Percentiles rank a stretch among this genome's conserved stretches.
phyloP scores from a whole-genome alignment of 148 eudicot species.

The Camellia japonica region DNA sequence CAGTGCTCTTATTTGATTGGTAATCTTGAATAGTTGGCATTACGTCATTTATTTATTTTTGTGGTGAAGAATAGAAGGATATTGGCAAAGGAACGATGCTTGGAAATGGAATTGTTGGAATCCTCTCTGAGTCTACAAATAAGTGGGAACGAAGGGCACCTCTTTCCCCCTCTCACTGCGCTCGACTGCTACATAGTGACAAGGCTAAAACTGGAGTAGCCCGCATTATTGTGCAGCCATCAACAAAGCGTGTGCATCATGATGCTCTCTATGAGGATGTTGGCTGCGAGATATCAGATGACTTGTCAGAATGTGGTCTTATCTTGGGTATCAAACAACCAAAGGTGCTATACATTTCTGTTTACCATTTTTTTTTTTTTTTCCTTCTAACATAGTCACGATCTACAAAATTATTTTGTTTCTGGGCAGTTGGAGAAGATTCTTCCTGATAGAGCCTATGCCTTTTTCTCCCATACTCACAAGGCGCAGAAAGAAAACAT shows the following conservation, averaged over 20 bases:
- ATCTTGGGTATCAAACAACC: conserved; percentile 96
- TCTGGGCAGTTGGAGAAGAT: conserved; percentile 88
- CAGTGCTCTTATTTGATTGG: background rate
- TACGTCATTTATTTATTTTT: background rate
- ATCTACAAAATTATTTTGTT: conserved; percentile 8
- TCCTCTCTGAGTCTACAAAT: conserved; percentile 81
- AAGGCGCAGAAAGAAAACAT: conserved; percentile 96
- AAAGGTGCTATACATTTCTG: conserved; percentile 44
- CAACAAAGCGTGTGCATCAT: conserved; percentile 90
- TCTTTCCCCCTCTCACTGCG: conserved; percentile 89
- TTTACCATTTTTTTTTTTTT: background rate
- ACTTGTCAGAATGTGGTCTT: conserved; percentile 94
- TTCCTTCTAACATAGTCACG: background rate
- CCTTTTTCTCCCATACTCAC: conserved; percentile 98
- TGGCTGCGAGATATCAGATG: conserved; percentile 93
- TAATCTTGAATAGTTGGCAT: background rate
- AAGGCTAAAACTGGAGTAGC: conserved; percentile 55
- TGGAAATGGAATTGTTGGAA: conserved; percentile 92
- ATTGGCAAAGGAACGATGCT: conserved; percentile 43
- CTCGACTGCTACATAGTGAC: conserved; percentile 75
- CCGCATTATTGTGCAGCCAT: conserved; percentile 87
- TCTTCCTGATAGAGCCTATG: conserved; percentile 93
- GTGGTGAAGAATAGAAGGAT: background rate
- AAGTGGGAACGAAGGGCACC: conserved; percentile 99
- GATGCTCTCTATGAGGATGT: conserved; percentile 93